These are phyloP conservation scores for Monilinia vaccinii-corymbosi DNA, from an alignment of 2,329 filamentous ascomycete genomes.

Conservation along the genomic window DNA sequence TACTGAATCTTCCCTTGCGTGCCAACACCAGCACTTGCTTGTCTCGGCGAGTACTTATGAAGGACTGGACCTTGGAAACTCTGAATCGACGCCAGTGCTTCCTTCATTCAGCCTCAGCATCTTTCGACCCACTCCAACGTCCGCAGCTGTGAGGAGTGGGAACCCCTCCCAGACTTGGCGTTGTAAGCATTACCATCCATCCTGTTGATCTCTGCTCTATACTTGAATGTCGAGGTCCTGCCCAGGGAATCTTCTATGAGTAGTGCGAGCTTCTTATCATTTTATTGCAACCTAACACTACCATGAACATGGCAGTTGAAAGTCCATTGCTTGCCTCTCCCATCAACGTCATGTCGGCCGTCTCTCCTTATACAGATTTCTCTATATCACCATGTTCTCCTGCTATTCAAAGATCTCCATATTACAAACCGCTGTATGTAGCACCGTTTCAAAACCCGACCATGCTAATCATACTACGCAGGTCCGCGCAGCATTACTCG, in stretches of 20 bases:
- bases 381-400: slow-evolving; percentile 45
- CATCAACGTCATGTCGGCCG: slow-evolving; percentile 45
- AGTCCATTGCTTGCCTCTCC: slow-evolving; percentile 55
- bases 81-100: slow-evolving; percentile 1
- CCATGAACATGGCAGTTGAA: slow-evolving; percentile 46
- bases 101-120: slow-evolving; percentile 2
- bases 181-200: slow-evolving; percentile 9
- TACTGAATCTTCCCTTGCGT: neutral
- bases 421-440: slow-evolving; percentile 44
- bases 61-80: neutral
- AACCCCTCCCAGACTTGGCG: slow-evolving; percentile 8
- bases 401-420: slow-evolving; percentile 34
- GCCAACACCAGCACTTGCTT: slow-evolving; percentile 2
- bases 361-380: slow-evolving; percentile 46
- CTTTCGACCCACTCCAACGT: slow-evolving; percentile 7
- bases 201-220: slow-evolving; percentile 6
- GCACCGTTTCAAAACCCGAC: neutral
- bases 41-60: too few relatives aligned
- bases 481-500: slow-evolving; percentile 36
- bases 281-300: neutral
- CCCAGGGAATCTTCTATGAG: neutral
- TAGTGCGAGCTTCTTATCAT: neutral
- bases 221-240: neutral
- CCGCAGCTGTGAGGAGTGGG: neutral
- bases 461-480: slow-evolving; percentile 24